Conservation (phyloP, 495 filamentous ascomycete species). For the Penicillium angulare region DNA sequence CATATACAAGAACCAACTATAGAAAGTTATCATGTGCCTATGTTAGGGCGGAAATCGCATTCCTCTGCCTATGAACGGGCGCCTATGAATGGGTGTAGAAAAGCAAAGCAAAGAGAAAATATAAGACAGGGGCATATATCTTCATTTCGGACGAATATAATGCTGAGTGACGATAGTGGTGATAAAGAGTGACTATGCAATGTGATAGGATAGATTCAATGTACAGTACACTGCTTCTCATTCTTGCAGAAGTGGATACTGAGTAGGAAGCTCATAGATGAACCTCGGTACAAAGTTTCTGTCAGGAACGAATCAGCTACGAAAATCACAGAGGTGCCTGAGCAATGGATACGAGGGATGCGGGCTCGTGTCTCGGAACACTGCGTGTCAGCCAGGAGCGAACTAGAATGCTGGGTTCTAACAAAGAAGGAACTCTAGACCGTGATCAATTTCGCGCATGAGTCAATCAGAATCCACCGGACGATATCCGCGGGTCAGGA, state of each 20-base stretch:
- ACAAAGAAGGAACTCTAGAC: neutral
- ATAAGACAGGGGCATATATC: neutral
- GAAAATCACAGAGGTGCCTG: slow-evolving; percentile 4
- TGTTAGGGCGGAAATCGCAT: slow-evolving; percentile 4
- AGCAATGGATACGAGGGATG: slow-evolving; percentile 2
- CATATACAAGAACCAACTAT: slow-evolving; percentile 6
- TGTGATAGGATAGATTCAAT: too few species aligned
- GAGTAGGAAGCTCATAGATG: neutral
- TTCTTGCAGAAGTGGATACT: too few species aligned
- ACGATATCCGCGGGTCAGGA: neutral
- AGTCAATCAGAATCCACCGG: slow-evolving; percentile 15
- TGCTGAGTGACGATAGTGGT: slow-evolving; percentile 1
- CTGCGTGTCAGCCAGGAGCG: slow-evolving; percentile 6
- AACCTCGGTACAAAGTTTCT: slow-evolving; percentile 9
- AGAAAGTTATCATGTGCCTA: neutral
- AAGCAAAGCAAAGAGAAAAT: slow-evolving; percentile 6
- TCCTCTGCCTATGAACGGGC: neutral
- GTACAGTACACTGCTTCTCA: too few species aligned
- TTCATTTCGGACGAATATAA: slow-evolving; percentile 9
- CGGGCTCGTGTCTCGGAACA: slow-evolving; percentile 7
- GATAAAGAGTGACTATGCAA: neutral
- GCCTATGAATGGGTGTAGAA: neutral
- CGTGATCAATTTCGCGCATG: slow-evolving; percentile 4
- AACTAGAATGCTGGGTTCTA: slow-evolving; percentile 5
- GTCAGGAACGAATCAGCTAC: slow-evolving; percentile 8